These are phyloP conservation scores for Globisporangium echinulatum DNA, from an alignment of 352 stramenopile species.

Conservation along the genomic window DNA sequence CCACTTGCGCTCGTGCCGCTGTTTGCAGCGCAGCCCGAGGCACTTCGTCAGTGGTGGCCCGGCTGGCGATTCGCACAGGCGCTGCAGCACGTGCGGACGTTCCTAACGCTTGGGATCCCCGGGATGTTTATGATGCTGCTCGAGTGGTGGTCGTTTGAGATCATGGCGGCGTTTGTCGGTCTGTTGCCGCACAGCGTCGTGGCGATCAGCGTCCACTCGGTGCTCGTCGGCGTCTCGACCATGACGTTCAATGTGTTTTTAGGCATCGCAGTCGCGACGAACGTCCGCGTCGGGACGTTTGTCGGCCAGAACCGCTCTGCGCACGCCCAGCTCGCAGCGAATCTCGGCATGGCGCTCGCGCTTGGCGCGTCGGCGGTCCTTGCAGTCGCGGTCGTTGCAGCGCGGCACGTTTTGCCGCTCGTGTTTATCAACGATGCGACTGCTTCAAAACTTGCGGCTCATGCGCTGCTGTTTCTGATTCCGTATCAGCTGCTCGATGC, in stretches of 20 bases:
- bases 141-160: conserved; percentile 79
- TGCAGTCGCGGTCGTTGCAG: conserved; percentile 33
- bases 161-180: conserved; percentile 63
- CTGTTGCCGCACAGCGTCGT: conserved; percentile 56
- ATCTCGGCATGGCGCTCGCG: conserved; percentile 56
- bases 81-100: conserved; percentile 42
- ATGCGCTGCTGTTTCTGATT: conserved; percentile 56
- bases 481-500: conserved; percentile 66
- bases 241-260: conserved; percentile 79
- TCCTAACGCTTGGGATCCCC: conserved; percentile 61
- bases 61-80: conserved; percentile 59
- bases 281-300: conserved; percentile 79
- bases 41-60: conserved; percentile 44
- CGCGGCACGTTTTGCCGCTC: conserved; percentile 36
- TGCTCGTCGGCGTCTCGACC: conserved; percentile 54
- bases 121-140: conserved; percentile 74
- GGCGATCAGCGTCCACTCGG: conserved; percentile 67
- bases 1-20: conserved; percentile 54
- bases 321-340: conserved; percentile 77
- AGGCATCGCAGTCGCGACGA: conserved; percentile 69
- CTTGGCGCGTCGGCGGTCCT: conserved; percentile 35
- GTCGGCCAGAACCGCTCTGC: conserved; percentile 73
- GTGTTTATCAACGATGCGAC: conserved; percentile 72
- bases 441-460: conserved; percentile 30
- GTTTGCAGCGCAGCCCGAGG: conserved; percentile 45